These are phyloP conservation scores for Lentinus tigrinus DNA, from an alignment of 768 basidiomycete species.

Conservation along the genomic window DNA sequence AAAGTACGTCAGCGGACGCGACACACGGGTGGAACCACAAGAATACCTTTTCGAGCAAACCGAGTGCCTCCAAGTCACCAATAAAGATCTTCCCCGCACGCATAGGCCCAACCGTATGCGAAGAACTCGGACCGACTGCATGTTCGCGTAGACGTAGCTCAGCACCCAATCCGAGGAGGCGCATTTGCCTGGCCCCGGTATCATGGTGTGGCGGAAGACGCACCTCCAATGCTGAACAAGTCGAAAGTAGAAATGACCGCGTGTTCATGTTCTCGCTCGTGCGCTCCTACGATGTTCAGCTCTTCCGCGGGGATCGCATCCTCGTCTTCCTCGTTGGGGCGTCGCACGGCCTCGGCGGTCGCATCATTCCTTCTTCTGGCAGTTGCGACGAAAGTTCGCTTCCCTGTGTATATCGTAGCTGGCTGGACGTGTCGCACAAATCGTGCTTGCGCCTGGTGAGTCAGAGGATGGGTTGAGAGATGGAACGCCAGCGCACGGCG, in stretches of 20 bases:
- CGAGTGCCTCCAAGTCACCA: conserved; percentile 65
- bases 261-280: conserved; percentile 49
- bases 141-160: background rate
- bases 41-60: conserved; percentile 63
- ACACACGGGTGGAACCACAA: background rate
- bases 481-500: conserved; percentile 8
- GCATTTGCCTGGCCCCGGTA: background rate
- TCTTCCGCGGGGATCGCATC: conserved; percentile 22
- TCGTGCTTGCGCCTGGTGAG: background rate
- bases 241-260: conserved; percentile 94
- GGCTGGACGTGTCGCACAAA: background rate
- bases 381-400: background rate
- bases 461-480: background rate
- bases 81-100: conserved; percentile 89
- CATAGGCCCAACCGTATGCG: conserved; percentile 83
- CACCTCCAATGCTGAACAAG: conserved; percentile 87
- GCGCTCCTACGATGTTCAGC: conserved; percentile 6
- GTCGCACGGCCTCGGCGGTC: background rate
- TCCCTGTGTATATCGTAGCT: background rate
- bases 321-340: conserved; percentile 7
- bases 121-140: conserved; percentile 56
- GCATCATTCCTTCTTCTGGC: background rate
- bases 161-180: background rate
- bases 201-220: conserved; percentile 23
- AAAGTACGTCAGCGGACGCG: background rate